Percentiles rank a stretch among this genome's conserved stretches.
phyloP scores from a whole-genome alignment of 2,329 filamentous ascomycete genomes.

The Talaromyces sp. region DNA sequence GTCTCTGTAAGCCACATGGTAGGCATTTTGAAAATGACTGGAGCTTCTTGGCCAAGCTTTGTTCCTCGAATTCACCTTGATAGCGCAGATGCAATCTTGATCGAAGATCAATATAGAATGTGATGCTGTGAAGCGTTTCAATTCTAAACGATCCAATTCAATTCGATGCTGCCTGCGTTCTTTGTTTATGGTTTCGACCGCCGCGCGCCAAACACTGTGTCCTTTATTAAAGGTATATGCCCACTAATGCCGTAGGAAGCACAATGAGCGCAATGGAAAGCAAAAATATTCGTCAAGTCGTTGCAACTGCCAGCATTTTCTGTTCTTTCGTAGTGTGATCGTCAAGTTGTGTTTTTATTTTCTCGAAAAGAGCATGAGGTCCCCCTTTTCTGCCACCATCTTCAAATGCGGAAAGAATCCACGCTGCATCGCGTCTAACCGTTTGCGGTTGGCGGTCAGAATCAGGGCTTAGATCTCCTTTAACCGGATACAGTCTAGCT shows the following conservation, averaged over 20 bases:
- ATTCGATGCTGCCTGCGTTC: not conserved
- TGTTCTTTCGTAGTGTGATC: not conserved
- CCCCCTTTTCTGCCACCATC: slow-evolving; percentile 19
- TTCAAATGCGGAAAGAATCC: slow-evolving; percentile 12
- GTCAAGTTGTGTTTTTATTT: not conserved
- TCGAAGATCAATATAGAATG: not conserved
- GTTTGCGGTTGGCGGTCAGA: slow-evolving; percentile 19
- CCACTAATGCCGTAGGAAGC: too few species aligned
- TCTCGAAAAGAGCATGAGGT: not conserved
- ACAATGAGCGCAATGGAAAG: too few species aligned
- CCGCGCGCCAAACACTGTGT: not conserved
- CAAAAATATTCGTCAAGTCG: slow-evolving; percentile 7
- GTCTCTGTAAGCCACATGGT: slow-evolving; percentile 95
- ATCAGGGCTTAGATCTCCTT: too few species aligned
- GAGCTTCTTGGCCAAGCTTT: not conserved
- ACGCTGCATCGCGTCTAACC: slow-evolving; percentile 3
- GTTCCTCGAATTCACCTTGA: not conserved
- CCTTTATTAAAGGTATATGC: not conserved
- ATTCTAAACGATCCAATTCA: not conserved
- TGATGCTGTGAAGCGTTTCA: not conserved
- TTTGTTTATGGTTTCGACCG: not conserved
- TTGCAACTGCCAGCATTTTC: not conserved
- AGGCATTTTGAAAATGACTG: slow-evolving; percentile 56
- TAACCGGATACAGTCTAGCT: not conserved
- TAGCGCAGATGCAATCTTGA: not conserved